Base-by-base conservation (phyloP, 106 monocot genomes). In the Apostasia ramifera region DNA sequence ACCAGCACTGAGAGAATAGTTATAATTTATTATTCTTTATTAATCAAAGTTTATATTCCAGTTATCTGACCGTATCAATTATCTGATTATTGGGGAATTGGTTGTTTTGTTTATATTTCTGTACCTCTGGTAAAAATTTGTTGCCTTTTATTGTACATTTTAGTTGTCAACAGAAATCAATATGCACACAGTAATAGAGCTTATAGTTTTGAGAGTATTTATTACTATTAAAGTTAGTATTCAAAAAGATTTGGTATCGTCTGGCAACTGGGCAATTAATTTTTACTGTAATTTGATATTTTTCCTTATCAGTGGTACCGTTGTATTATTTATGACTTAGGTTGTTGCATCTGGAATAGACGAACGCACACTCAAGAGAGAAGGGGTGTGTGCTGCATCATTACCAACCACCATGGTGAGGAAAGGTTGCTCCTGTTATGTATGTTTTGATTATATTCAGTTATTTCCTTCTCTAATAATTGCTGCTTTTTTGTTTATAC, bases 321-420 rank as follows among this genome's bases (percentile, higher is more conserved):
- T 49, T 9, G 37, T 67, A 9, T 58, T 46, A 69, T 56, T 3
- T 70, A n/a, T n/a, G 3, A 66, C 55, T 38, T 72, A 97, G 95
- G 92, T 97, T 74, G 95, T 97, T 37, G 95, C 95, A 73, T 97
- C 95, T 85, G 95, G 95, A 67, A 79, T 97, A 13, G 95, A 97
- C 75, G 95, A 97, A 69, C 83, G 86, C 10, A 97, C 95, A 40
- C 92, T 97, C 49, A 97, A 92, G 80, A 80, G 95, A 63, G 95
- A 97, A 75, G 95, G 95, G n/a, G 95, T 97, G 42, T 97, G 95
- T 71, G 95, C 95, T 73, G 95, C 95, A 63, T 97, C 95, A 76
- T 81, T 97, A 59, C 95, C 95, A 60, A 97, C 95, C 47, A 97
- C 92, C 41, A 97, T 97, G 95, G 95, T 89, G 41, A 85, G 74